Base-by-base conservation (phyloP, 192 early-diverging fungal genomes). In the Entomortierella chlamydospora region DNA sequence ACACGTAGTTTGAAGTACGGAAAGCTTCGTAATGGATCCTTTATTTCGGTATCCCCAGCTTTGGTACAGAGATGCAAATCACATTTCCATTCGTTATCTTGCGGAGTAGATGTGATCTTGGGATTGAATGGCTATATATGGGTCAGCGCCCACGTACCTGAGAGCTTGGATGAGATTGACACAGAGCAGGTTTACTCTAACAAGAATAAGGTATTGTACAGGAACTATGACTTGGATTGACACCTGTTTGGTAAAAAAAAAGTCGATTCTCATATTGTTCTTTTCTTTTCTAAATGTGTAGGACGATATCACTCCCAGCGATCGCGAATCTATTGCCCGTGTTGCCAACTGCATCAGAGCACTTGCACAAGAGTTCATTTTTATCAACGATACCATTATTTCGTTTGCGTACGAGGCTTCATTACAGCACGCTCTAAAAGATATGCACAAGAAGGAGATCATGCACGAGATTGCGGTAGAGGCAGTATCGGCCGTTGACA, bases 71-170 rank as follows among this genome's bases (percentile, higher is more conserved):
- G 98, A 29, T 94, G 93, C 53, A 97, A 97, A 81, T 94, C 94
- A 33, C 98, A 99, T 78, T 99, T 99, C 83, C 90, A 95, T 61
- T 84, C 90, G n/a, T 86, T 98, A 33, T 87, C 94, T 0, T 97
- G 93, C 64, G 95, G 97, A 28, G 93, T 99, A 33, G 93, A 99
- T 80, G 82, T 99, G 12, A 91, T 98, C 39, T 85, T 99, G 31
- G 98, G 98, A 22, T 78, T 99, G 30, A 99, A 99, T 67, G 98
- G 98, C 2, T 97, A 96, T 73, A 94, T 99, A 57, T 98, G 95
- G 95, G 91, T 98, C 26, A 88, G 91, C 84, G 97, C 97, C 71
- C 89, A 83, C 33, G 84, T 72, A 29, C 81, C 81, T 43, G 82
- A 67, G 81, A 83, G 34, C 60, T 88, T 82, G 81, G 87, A 91